These are phyloP conservation scores for Hypholoma fasciculare DNA, from an alignment of 768 basidiomycete species.

Conservation along the genomic window DNA sequence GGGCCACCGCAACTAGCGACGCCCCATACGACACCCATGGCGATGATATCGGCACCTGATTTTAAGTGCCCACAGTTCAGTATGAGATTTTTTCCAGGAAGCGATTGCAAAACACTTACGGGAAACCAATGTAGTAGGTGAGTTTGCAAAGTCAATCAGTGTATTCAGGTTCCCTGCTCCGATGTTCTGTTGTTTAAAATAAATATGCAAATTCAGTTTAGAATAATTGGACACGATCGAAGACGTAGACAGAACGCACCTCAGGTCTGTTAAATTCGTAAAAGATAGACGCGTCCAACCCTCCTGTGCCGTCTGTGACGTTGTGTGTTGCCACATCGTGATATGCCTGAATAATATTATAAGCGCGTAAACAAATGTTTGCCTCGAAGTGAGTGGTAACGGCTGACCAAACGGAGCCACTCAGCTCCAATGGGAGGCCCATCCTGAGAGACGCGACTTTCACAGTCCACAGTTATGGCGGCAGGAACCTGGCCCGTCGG, in stretches of 20 bases:
- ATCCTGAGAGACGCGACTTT: not conserved
- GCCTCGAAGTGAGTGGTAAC: not conserved
- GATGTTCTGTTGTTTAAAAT: slow-evolving; percentile 30
- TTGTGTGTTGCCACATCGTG: slow-evolving; percentile 44
- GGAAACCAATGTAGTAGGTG: slow-evolving; percentile 36
- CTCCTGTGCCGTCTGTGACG: slow-evolving; percentile 35
- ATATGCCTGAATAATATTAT: slow-evolving; percentile 29
- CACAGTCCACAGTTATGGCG: not conserved
- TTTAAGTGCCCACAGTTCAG: not conserved
- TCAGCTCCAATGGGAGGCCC: slow-evolving; percentile 8
- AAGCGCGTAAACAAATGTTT: not conserved
- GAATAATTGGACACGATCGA: not conserved
- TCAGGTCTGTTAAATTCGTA: slow-evolving; percentile 37
- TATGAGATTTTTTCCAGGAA: not conserved
- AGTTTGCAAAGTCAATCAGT: slow-evolving; percentile 28
- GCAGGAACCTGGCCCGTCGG: not conserved
- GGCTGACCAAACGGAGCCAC: slow-evolving; percentile 15
- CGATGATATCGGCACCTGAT: slow-evolving; percentile 40
- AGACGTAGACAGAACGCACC: slow-evolving; percentile 19
- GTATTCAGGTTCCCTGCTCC: slow-evolving; percentile 35
- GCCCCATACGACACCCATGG: slow-evolving; percentile 34
- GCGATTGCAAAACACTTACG: slow-evolving; percentile 23
- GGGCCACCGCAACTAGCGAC: slow-evolving; percentile 41
- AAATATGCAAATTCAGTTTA: not conserved
- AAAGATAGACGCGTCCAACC: slow-evolving; percentile 41